Conservation (phyloP, 1,139 yeast genomes). For the Insectozyma bohioensis region DNA sequence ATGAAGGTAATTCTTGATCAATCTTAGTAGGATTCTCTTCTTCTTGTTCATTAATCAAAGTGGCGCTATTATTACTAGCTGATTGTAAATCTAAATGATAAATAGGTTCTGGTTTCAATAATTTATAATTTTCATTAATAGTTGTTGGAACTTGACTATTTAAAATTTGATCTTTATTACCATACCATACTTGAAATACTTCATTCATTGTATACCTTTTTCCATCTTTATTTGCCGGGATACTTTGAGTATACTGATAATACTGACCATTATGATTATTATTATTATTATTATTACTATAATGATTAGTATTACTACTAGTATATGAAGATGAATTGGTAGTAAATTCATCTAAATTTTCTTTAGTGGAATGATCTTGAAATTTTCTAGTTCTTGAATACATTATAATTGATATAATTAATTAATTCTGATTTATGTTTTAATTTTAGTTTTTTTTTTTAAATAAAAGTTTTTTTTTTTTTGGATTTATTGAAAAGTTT, state of each 20-base stretch:
- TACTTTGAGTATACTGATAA: slow-evolving; percentile 15
- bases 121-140: slow-evolving; percentile 31
- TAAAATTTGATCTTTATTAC: slow-evolving; percentile 39
- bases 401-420: slow-evolving; percentile 8
- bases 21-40: slow-evolving; percentile 1
- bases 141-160: slow-evolving; percentile 23
- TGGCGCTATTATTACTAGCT: neutral
- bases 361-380: slow-evolving; percentile 13
- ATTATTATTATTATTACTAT: slow-evolving; percentile 2
- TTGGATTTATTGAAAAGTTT: neutral
- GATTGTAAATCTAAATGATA: slow-evolving; percentile 37
- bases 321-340: slow-evolving; percentile 7
- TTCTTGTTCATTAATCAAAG: neutral
- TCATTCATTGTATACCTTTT: slow-evolving; percentile 51
- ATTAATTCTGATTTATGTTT: neutral
- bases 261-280: slow-evolving; percentile 2
- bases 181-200: slow-evolving; percentile 53
- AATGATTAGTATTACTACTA: neutral
- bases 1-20: too few relatives aligned
- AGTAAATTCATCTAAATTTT: slow-evolving; percentile 10
- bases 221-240: slow-evolving; percentile 40
- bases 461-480: neutral
- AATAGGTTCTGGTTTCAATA: slow-evolving; percentile 30
- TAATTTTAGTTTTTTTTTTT: neutral
- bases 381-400: slow-evolving; percentile 16